These are phyloP conservation scores for Chaetothyriales sp. DNA, from an alignment of 2,329 filamentous ascomycete genomes.

Conservation along the genomic window DNA sequence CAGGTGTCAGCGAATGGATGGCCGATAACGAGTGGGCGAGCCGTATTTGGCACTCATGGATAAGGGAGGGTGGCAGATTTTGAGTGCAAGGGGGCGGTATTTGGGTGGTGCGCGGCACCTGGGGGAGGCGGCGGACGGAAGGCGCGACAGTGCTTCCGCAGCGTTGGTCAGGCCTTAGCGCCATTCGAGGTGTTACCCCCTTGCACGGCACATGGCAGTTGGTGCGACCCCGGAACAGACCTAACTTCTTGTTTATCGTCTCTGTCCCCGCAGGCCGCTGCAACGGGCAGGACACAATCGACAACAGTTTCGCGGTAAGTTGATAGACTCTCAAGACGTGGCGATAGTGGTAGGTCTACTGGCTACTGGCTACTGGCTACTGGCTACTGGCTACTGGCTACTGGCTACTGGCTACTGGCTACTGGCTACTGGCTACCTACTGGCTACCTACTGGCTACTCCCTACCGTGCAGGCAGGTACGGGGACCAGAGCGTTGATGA, in stretches of 20 bases:
- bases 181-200: conserved; percentile 21
- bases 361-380: no score
- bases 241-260: neutral
- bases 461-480: neutral
- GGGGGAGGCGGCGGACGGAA: neutral
- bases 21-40: no score
- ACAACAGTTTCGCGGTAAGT: neutral
- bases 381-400: no score
- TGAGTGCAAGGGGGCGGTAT: neutral
- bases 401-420: no score
- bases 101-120: neutral
- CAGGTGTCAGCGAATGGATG: no score
- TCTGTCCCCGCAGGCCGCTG: neutral
- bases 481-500: neutral
- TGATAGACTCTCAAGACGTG: no score
- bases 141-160: conserved; percentile 32
- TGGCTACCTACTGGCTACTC: no score
- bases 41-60: no score
- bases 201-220: neutral
- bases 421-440: no score
- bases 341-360: no score
- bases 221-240: neutral
- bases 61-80: neutral
- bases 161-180: conserved; percentile 31
- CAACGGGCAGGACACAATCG: neutral